phyloP scores from a whole-genome alignment of 768 basidiomycete genomes.

The Hygrophorus pudorinus region DNA sequence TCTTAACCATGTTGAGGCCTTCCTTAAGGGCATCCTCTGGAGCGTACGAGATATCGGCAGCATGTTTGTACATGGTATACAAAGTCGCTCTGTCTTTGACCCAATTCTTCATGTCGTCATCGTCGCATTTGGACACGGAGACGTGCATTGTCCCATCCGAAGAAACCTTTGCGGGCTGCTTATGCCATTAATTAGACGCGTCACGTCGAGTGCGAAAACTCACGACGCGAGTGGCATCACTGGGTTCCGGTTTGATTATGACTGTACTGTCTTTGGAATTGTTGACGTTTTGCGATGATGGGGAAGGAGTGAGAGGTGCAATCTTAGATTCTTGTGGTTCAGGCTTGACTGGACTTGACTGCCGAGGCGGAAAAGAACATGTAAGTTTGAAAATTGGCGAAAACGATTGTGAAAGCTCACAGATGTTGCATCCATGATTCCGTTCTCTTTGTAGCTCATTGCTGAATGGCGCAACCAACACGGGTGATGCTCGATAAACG shows the following conservation, averaged over 20 bases:
- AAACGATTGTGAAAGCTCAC: slow-evolving; percentile 5
- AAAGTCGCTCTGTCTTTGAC: slow-evolving; percentile 11
- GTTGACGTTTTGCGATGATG: neutral
- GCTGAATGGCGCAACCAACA: no score
- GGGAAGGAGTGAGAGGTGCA: slow-evolving; percentile 4
- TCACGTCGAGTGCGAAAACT: no score
- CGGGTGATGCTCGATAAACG: no score
- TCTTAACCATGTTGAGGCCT: slow-evolving; percentile 43
- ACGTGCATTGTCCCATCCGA: no score
- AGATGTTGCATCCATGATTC: slow-evolving; percentile 6
- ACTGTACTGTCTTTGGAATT: neutral
- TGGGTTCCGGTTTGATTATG: slow-evolving; percentile 23
- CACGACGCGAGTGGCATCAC: slow-evolving; percentile 19
- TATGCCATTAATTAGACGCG: no score
- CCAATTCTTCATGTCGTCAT: neutral
- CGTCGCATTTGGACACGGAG: slow-evolving; percentile 2
- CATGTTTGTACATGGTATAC: slow-evolving; percentile 28
- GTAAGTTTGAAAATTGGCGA: neutral
- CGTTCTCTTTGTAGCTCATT: slow-evolving; percentile 13
- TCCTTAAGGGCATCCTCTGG: slow-evolving; percentile 42
- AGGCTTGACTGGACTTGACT: slow-evolving; percentile 16
- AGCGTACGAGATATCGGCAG: slow-evolving; percentile 34
- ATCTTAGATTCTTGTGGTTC: slow-evolving; percentile 17
- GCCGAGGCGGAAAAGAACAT: neutral
- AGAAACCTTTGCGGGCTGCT: no score